phyloP scores from a whole-genome alignment of 257 asterid genomes.

The Cordia subcordata region DNA sequence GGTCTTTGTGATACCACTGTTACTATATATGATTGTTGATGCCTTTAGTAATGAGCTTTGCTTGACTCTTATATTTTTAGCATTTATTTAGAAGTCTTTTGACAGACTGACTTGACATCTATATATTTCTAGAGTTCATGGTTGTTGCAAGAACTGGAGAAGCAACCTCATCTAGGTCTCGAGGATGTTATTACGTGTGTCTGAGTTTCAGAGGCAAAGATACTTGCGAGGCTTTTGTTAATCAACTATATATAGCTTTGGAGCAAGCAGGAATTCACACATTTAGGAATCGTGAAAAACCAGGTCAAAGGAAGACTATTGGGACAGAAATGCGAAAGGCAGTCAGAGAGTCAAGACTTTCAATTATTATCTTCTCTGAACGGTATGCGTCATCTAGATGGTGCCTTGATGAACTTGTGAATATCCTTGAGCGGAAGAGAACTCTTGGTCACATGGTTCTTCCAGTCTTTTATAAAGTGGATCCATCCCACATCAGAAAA shows the following conservation, averaged over 20 bases:
- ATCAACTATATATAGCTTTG: conserved; percentile 18
- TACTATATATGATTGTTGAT: too few species aligned
- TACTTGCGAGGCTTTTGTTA: conserved; percentile 12
- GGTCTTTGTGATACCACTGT: too few species aligned
- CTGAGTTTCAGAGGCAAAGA: conserved; percentile 20
- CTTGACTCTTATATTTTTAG: too few species aligned
- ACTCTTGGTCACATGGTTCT: conserved; percentile 13
- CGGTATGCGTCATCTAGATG: conserved; percentile 20
- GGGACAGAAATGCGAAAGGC: conserved; percentile 16
- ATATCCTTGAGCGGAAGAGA: conserved; percentile 9
- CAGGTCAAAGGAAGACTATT: conserved; percentile 7
- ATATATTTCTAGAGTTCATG: neutral
- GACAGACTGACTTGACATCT: too few species aligned
- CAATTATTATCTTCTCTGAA: conserved; percentile 16
- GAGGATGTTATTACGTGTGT: conserved; percentile 7
- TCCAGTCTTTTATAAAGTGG: conserved; percentile 17
- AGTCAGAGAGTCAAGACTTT: conserved; percentile 15
- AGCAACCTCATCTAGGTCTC: neutral
- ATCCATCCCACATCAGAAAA: conserved; percentile 11
- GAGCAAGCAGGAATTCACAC: conserved; percentile 14
- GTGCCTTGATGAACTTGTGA: conserved; percentile 26
- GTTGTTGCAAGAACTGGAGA: neutral
- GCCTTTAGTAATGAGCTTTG: too few species aligned
- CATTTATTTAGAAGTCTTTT: too few species aligned
- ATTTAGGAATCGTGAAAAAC: conserved; percentile 14